Evolutionary conservation across 2,329 filamentous ascomycete genomes (phyloP), one percentile per base, ranked within the genome.

Genomic region (Cladosporium sp.): DNA sequence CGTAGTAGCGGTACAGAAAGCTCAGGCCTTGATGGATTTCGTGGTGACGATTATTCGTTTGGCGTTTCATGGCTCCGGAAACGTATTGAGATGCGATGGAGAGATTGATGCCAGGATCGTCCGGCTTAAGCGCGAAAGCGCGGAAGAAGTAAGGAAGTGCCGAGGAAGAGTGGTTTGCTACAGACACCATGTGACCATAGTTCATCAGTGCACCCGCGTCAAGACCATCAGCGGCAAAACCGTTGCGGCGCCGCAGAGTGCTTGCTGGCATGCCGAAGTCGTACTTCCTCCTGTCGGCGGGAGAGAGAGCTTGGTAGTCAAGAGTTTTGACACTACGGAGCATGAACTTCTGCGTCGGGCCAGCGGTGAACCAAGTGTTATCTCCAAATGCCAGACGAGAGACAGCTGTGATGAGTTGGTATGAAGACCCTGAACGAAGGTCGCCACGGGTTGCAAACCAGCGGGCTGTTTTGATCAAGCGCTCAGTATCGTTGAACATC

Each of bases 251-350:
- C 45, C 70, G 64, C 3, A 78, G 68, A 22, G 64, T 66, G 38
- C 72, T 67, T 62, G 72, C 73, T 58, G 74, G 72, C 28, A 76
- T 73, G 40, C 75, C 70, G 65, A 74, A 73, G 28, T 77, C 73
- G 63, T 73, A 76, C 50, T 65, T 70, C 1, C 76, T 66, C 14
- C 81, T 78, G 25, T 80, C 75, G 14, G 80, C 76, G 14, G 82
- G 78, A 2, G 79, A 77, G 2, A 88, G 78, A 3, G 89, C 79
- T 4, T 79, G 76, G 63, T 83, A 88, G 73, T 99, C 94, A 78
- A 96, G 89, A 3, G 86, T 85, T 73, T 96, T 95, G 74, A 99
- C 90, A 74, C 96, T 91, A 4, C 94, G 87, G 59, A 97, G 80
- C 67, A 97, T 86, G 70, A 90, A 96, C 72, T 97, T 97, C 73